Evolutionary conservation across 257 asterid species (phyloP), one percentile per base, ranked within the genome.

Genomic region (Solanum neorickii): DNA sequence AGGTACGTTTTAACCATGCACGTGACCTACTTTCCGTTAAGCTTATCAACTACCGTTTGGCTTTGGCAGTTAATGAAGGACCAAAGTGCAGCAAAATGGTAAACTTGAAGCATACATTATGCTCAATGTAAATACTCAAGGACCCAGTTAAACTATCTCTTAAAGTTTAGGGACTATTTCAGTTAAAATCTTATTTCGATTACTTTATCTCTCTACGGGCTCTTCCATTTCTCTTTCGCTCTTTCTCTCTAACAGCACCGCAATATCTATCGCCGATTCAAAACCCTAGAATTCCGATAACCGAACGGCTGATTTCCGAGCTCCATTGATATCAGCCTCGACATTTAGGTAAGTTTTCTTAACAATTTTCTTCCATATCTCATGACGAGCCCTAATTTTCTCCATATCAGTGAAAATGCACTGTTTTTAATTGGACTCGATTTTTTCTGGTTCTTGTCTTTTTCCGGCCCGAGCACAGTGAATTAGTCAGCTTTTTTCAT

Each of bases 261-360:
- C 89, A 44, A 87, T 89, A 88, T 88, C 87, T 86, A 86, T 87
- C 84, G 88, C 91, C 92, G 94, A 92, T 93, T 92, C 87, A 89
- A 89, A 93, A 94, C 94, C 95, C 94, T 93, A 94, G 91, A 83
- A 80, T 86, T 82, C 86, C 27, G 89, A 87, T 25, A 49, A 75
- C 85, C 37, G 83, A 65, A 88, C 18, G 92, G 93, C 91, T 89
- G 93, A 89, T 82, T 82, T 89, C 88, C 60, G 77, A 86, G 89
- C 91, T 87, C 91, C 89, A 88, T 89, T 88, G 78, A 29, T 76
- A 16, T 69, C 80, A 46, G 88, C 69, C 66, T 60, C 82, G 42
- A 37, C 88, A 72, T 80, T 88, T 88, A 84, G 82, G 93, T 90
- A 90, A 90, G 92, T 88, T 89, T 83, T 46, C 62, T 35, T 35